Evolutionary conservation across 768 basidiomycete genomes (phyloP).

Genomic region (Lepiota venenata): DNA sequence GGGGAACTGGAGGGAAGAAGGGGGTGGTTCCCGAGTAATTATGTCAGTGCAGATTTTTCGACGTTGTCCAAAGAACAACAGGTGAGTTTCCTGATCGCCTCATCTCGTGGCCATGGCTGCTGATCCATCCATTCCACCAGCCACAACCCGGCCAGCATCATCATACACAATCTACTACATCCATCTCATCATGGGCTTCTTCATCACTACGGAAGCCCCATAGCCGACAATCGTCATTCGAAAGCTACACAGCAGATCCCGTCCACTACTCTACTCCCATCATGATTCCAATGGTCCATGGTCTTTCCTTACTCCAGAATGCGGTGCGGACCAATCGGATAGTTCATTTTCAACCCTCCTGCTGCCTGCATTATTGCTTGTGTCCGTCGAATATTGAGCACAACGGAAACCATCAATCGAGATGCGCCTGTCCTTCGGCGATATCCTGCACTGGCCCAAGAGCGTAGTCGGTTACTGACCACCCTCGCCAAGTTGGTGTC

Average conservation of each 20-base stretch:
- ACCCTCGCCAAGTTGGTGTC: conserved; percentile 80
- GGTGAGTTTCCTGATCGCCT: conserved; percentile 27
- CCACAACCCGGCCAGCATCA: conserved; percentile 39
- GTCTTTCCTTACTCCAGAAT: conserved; percentile 79
- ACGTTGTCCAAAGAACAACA: conserved; percentile 42
- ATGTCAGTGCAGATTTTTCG: conserved; percentile 68
- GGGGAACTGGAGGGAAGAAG: conserved; percentile 85
- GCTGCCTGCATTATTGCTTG: conserved; percentile 94
- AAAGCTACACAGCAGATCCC: conserved; percentile 44
- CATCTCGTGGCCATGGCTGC: neutral
- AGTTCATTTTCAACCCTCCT: conserved; percentile 88
- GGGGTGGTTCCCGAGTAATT: conserved; percentile 99
- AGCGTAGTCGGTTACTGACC: conserved; percentile 79
- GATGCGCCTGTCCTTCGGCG: conserved; percentile 71
- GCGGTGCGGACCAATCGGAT: conserved; percentile 77
- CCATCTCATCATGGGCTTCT: conserved; percentile 53
- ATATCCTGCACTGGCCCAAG: conserved; percentile 64
- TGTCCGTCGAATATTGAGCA: conserved; percentile 81
- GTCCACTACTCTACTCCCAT: conserved; percentile 72
- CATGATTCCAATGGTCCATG: conserved; percentile 82
- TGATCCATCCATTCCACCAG: conserved; percentile 14
- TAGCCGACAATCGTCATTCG: conserved; percentile 42
- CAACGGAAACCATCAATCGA: conserved; percentile 80
- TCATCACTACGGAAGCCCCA: conserved; percentile 31
- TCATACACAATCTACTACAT: conserved; percentile 48